Percentiles rank a stretch among this genome's conserved stretches.
phyloP scores from a whole-genome alignment of 352 stramenopile species.

The Pythium phragmiticola region DNA sequence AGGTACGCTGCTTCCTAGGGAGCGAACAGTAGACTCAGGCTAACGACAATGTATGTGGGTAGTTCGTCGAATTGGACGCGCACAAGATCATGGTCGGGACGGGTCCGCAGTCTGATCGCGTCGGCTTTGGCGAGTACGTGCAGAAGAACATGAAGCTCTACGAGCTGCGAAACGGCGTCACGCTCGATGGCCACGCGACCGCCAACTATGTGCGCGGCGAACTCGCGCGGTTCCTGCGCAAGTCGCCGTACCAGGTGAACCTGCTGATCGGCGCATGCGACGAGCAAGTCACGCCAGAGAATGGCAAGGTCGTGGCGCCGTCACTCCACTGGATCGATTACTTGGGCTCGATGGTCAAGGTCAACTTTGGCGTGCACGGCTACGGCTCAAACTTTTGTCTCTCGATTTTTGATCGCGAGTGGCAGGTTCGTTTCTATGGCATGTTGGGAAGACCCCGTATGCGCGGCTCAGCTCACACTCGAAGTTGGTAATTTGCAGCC shows the following conservation, averaged over 20 bases:
- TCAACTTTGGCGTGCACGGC: constrained; percentile 86
- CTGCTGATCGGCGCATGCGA: constrained; percentile 78
- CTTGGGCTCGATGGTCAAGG: constrained; percentile 78
- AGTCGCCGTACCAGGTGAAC: constrained; percentile 86
- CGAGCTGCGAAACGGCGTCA: constrained; percentile 85
- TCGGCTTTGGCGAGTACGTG: constrained; percentile 86
- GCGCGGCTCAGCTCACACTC: background rate
- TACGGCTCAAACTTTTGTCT: constrained; percentile 85
- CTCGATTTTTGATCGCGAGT: constrained; percentile 87
- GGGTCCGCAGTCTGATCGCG: constrained; percentile 76
- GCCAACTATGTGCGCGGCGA: constrained; percentile 86
- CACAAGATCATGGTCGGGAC: constrained; percentile 83
- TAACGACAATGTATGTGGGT: background rate
- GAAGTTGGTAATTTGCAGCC: constrained; percentile 28
- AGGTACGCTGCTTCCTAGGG: constrained; percentile 44
- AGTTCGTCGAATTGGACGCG: constrained; percentile 76
- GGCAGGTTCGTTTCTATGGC: constrained; percentile 44
- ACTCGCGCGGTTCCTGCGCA: constrained; percentile 76
- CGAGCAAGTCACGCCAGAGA: constrained; percentile 33
- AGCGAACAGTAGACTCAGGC: background rate
- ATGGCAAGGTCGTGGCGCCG: constrained; percentile 35
- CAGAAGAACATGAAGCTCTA: constrained; percentile 93
- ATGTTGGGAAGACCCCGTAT: background rate
- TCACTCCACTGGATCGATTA: constrained; percentile 91
- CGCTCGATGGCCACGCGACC: constrained; percentile 73